Conservation (phyloP, 148 eudicot species). For the Chenopodium berlandieri region DNA sequence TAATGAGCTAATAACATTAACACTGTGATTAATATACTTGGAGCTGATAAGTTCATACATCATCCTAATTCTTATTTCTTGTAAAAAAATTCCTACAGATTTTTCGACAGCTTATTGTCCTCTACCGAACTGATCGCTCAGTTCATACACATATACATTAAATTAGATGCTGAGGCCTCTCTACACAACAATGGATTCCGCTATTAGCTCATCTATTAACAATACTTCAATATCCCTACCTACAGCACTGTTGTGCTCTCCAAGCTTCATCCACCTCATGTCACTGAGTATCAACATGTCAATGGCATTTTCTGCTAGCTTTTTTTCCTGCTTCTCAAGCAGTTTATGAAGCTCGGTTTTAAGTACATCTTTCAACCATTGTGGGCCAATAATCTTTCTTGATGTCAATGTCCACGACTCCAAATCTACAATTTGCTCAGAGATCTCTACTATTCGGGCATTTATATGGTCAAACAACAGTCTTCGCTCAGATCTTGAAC, state of each 20-base stretch:
- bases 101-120: not conserved
- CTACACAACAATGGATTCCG: constrained; percentile 33
- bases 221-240: constrained; percentile 57
- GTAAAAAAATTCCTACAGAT: not conserved
- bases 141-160: constrained; percentile 2
- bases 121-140: constrained; percentile 3
- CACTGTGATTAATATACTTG: not conserved
- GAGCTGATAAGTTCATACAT: not conserved
- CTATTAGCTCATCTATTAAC: constrained; percentile 66
- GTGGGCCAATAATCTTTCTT: constrained; percentile 10
- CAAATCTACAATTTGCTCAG: constrained; percentile 29
- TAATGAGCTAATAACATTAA: not conserved
- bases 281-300: constrained; percentile 44
- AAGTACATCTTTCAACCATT: constrained; percentile 33
- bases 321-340: constrained; percentile 38
- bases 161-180: constrained; percentile 2
- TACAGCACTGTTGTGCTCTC: constrained; percentile 40
- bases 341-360: constrained; percentile 42
- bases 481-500: constrained; percentile 52
- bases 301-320: constrained; percentile 8
- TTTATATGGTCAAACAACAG: constrained; percentile 70
- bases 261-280: constrained; percentile 46
- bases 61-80: constrained; percentile 1
- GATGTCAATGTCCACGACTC: constrained; percentile 41
- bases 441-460: constrained; percentile 42